Base-by-base conservation (phyloP, 192 early-diverging fungal species). In the Rhizoclosmatium sp. region DNA sequence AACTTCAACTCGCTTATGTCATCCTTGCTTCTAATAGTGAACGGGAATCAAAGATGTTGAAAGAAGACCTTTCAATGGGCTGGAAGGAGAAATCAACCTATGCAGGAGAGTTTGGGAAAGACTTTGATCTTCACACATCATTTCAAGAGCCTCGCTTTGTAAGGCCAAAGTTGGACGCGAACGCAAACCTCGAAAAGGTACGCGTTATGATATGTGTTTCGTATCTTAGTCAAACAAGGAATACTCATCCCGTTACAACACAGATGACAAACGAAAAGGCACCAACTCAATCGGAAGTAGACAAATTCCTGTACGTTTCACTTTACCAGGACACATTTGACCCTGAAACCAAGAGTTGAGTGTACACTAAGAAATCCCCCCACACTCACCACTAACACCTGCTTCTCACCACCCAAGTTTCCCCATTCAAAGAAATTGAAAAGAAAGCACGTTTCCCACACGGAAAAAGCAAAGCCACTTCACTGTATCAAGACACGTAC, bases 11-110 rank as follows among this genome's bases (percentile, higher is more conserved):
- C 45, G 19, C 67, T 47, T 41, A 9, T 42, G 46, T 69, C 61
- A 58, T 23, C 16, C 64, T 65, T 10, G 10, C 12, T 19, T 46
- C 23, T 39, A 12, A 14, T 42, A 83, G 82, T 41, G 79, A 83
- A 66, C 70, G 78, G 4, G 69, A 83, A 66, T 5, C 56, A 14
- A 81, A 78, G 47, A 78, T 81, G 66, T 59, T 83, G 9, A 81
- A 66, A 42, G 66, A 79, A 59, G 79, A 80, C 76, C 54, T 83
- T 45, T 49, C 72, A 2, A 5, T 44, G 19, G 60, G 46, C 42
- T 64, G 46, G 59, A 70, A 76, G 5, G 73, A 72, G 16, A 62
- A 62, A 4, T 78, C 82, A 3, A 81, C 82, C 40, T 83, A 83
- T 65, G 51, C 19, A 10, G 71, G 49, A 16, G 78, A 80, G 48